phyloP scores from a whole-genome alignment of 1,284 basidiomycete genomes.

The Sporisorium exsertum region DNA sequence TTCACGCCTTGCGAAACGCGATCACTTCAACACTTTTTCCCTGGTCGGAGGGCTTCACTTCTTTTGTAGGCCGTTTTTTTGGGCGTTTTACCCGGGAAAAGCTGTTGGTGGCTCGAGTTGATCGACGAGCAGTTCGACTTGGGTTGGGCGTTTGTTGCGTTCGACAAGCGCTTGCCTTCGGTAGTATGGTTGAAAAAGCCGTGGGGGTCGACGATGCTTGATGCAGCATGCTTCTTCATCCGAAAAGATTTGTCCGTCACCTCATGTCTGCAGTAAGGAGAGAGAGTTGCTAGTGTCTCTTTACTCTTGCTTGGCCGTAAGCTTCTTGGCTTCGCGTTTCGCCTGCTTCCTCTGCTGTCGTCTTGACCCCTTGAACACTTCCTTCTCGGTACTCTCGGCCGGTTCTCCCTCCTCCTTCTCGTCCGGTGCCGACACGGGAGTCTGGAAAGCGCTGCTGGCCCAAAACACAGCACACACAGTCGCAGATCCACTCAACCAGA shows the following conservation, averaged over 20 bases:
- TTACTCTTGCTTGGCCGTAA: conserved; percentile 20
- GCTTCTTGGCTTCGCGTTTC: conserved; percentile 39
- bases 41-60: conserved; percentile 39
- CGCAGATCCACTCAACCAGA: conserved; percentile 19
- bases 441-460: conserved; percentile 33
- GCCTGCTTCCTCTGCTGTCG: conserved; percentile 40
- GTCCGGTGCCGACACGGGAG: conserved; percentile 8
- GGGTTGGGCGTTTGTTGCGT: conserved; percentile 30
- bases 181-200: conserved; percentile 2
- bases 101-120: conserved; percentile 35
- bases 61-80: conserved; percentile 39
- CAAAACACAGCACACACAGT: conserved; percentile 32
- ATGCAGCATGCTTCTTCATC: background rate
- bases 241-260: background rate
- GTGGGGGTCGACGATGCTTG: background rate
- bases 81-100: conserved; percentile 39
- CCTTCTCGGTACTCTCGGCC: background rate
- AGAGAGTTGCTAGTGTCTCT: background rate
- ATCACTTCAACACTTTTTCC: conserved; percentile 41
- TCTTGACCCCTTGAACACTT: conserved; percentile 14
- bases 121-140: conserved; percentile 41
- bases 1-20: conserved; percentile 39
- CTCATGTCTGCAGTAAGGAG: no score
- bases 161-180: conserved; percentile 18
- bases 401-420: conserved; percentile 1